phyloP scores from a whole-genome alignment of 2,329 filamentous ascomycete genomes.

The Colletotrichum destructivum region DNA sequence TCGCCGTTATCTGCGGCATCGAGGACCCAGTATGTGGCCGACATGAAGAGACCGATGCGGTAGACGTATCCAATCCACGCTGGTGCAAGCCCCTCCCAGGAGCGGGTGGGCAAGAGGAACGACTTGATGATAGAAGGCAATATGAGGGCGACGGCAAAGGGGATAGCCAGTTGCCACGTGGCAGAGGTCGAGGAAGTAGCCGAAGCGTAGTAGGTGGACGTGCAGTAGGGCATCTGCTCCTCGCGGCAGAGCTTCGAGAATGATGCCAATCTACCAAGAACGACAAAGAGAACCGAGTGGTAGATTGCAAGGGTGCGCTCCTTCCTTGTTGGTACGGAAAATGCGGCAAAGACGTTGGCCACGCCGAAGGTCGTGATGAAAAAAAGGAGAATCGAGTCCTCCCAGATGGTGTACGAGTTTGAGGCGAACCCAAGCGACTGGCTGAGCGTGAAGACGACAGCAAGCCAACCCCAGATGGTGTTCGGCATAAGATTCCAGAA shows the following conservation, averaged over 20 bases:
- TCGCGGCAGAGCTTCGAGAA: conserved; percentile 95
- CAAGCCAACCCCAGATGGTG: conserved; percentile 92
- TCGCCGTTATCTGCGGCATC: conserved; percentile 90
- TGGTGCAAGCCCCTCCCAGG: conserved; percentile 88
- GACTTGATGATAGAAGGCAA: conserved; percentile 84
- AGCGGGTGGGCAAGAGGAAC: conserved; percentile 86
- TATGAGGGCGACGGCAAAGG: conserved; percentile 79
- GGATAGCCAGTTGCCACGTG: conserved; percentile 88
- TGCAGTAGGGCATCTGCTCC: conserved; percentile 98
- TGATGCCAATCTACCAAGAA: conserved; percentile 84
- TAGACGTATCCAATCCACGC: conserved; percentile 88
- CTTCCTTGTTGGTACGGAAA: conserved; percentile 76
- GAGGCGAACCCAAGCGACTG: conserved; percentile 96
- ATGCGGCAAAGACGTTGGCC: conserved; percentile 80
- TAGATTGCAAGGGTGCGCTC: conserved; percentile 85
- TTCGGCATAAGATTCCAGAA: conserved; percentile 73
- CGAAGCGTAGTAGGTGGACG: conserved; percentile 95
- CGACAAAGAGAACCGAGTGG: conserved; percentile 86
- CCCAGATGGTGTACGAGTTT: conserved; percentile 99
- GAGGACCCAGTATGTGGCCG: conserved; percentile 88
- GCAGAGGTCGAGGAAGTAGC: conserved; percentile 93
- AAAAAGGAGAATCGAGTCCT: conserved; percentile 94
- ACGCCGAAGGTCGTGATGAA: conserved; percentile 91
- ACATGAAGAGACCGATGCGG: conserved; percentile 81
- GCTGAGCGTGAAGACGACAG: conserved; percentile 83